Evolutionary conservation across 176 grass and related monocot species (phyloP), one percentile per base, ranked within the genome.

Genomic region (Ampelocalamus luodianensis): DNA sequence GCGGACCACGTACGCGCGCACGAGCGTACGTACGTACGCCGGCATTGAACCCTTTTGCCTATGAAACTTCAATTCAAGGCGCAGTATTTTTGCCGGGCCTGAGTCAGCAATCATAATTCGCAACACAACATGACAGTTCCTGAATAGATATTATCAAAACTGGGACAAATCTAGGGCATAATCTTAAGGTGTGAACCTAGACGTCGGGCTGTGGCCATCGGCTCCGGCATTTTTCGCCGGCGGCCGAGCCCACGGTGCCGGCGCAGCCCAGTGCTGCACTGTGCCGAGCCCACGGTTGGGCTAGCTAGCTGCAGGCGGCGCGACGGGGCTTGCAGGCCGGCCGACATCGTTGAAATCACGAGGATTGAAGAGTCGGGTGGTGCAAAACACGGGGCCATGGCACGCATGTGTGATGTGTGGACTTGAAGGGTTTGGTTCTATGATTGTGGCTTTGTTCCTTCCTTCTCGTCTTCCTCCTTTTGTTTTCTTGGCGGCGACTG

Each of bases 361-460:
- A 43, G 38, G 54, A 18, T 20, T 8, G 8, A 61, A 6, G 53
- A 38, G 63, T 20, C 26, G 14, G 22, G 23, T 29, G 0, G 14
- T 43, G 64, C 65, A 42, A 16, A 58, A 26, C 65, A 81, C n/a
- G 22, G 50, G 14, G 49, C n/a, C 49, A 81, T 81, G 65, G 20
- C 22, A 22, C 18, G 49, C 65, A 70, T 81, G 36, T 70, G 65
- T 70, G 22, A 24, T 70, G 79, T 68, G 79, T 81, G 64, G 64
- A 55, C 79, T 67, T 68, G 62, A 18, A 24, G 26, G 59, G 36
- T 10, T 60, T 24, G 10, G 23, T 9, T 65, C 15, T 20, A 65
- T 69, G 34, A 69, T 56, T 53, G 63, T 24, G 43, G 15, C 18
- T 22, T 9, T 54, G 46, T 16, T 81, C 63, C 45, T 46, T 10